Percentiles rank a stretch among this genome's conserved stretches.
Evolutionary conservation across 2,329 filamentous ascomycete species (phyloP).

Genomic region (Fusarium sp.): DNA sequence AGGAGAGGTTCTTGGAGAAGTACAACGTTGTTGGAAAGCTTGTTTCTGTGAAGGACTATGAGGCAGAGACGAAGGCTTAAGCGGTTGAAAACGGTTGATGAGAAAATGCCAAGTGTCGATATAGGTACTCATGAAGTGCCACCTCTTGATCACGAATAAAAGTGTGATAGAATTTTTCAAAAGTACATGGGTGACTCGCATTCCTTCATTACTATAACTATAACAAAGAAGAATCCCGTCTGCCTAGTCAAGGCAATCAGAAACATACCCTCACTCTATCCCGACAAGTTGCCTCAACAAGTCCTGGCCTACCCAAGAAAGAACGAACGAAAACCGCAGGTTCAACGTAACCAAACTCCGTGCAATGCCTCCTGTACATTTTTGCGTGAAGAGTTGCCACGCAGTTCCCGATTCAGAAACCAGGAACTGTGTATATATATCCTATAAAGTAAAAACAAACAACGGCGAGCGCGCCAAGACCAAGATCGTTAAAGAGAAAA

Average conservation of each 20-base stretch:
- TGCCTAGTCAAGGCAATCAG: slow-evolving; percentile 11
- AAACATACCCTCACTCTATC: slow-evolving; percentile 25
- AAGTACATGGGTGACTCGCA: slow-evolving; percentile 22
- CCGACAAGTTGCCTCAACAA: slow-evolving; percentile 28
- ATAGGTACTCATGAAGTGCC: not conserved
- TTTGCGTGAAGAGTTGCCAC: slow-evolving; percentile 38
- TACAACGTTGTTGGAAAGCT: slow-evolving; percentile 94
- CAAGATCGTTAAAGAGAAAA: slow-evolving; percentile 20
- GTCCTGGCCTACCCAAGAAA: slow-evolving; percentile 38
- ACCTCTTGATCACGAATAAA: not conserved
- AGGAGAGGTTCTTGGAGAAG: slow-evolving; percentile 92
- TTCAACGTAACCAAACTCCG: slow-evolving; percentile 51
- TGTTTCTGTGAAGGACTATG: slow-evolving; percentile 66
- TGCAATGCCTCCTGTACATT: slow-evolving; percentile 53
- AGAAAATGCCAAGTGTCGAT: not conserved
- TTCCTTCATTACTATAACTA: slow-evolving; percentile 43
- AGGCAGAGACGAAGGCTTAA: slow-evolving; percentile 36
- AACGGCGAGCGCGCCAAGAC: slow-evolving; percentile 35
- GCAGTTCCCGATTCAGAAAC: slow-evolving; percentile 26
- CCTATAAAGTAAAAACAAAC: slow-evolving; percentile 33
- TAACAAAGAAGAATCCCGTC: slow-evolving; percentile 36
- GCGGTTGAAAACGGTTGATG: not conserved
- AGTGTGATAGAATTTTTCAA: slow-evolving; percentile 4
- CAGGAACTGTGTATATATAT: slow-evolving; percentile 31
- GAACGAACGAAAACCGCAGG: slow-evolving; percentile 40